Evolutionary conservation across 768 basidiomycete genomes (phyloP).

Genomic region (Hypsizygus marmoreus): DNA sequence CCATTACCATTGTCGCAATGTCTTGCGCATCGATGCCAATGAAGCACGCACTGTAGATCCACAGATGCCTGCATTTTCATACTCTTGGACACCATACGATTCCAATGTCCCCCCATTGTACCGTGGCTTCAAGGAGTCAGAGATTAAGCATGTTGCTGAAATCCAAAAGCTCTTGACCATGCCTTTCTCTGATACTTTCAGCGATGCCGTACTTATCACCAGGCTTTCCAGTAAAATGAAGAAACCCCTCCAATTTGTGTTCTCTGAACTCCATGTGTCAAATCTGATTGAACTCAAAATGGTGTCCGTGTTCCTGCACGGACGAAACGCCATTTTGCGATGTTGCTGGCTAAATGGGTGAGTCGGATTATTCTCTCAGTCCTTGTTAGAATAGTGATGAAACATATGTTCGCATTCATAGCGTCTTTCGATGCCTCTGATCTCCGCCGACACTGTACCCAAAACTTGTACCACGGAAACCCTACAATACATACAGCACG

Average conservation of each 20-base stretch:
- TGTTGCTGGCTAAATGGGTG: too few species aligned
- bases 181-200: slow-evolving; percentile 1
- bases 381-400: neutral
- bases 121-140: too few species aligned
- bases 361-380: neutral
- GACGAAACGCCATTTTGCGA: too few species aligned
- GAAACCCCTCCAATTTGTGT: too few species aligned
- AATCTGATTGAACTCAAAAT: neutral
- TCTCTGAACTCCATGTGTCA: slow-evolving; percentile 1
- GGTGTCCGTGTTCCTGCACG: neutral
- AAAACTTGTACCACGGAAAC: slow-evolving; percentile 1
- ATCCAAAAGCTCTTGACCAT: too few species aligned
- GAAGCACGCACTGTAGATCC: too few species aligned
- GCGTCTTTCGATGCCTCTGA: neutral
- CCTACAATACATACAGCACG: slow-evolving; percentile 19
- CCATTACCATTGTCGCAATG: slow-evolving; percentile 18
- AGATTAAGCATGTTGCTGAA: too few species aligned
- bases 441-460: neutral
- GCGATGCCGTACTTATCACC: neutral
- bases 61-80: too few species aligned
- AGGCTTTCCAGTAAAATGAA: neutral
- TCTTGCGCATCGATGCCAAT: too few species aligned
- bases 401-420: too few species aligned
- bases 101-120: too few species aligned
- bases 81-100: slow-evolving; percentile 9